Percentiles rank a stretch among this genome's conserved stretches.
Evolutionary conservation across 805 yeast genomes (phyloP).

Genomic region (Starmerella kuoi): DNA sequence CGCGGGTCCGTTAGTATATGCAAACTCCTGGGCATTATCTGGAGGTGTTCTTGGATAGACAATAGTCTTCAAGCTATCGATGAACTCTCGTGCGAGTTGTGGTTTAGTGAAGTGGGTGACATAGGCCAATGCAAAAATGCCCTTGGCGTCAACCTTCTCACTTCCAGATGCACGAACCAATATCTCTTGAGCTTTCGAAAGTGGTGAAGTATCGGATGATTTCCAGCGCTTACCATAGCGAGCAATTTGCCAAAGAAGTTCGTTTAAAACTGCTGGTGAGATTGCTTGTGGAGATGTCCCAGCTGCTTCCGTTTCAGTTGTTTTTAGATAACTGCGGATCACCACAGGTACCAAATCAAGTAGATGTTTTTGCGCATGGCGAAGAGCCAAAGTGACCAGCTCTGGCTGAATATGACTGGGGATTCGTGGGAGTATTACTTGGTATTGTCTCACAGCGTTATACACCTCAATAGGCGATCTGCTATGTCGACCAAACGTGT

Average conservation of each 20-base stretch:
- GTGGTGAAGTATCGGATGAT: conserved; percentile 13
- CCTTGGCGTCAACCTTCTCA: conserved; percentile 24
- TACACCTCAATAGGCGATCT: conserved; percentile 21
- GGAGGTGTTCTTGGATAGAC: conserved; percentile 8
- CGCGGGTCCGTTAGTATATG: conserved; percentile 13
- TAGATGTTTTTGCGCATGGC: conserved; percentile 18
- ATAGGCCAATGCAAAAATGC: conserved; percentile 25
- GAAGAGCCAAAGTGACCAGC: conserved; percentile 18
- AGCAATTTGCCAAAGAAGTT: conserved; percentile 25
- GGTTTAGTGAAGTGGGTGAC: conserved; percentile 14
- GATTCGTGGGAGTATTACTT: conserved; percentile 8
- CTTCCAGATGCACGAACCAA: conserved; percentile 20
- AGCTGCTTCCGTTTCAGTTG: conserved; percentile 4
- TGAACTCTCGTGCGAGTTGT: conserved; percentile 8
- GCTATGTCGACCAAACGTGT: conserved; percentile 22
- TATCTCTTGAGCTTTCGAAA: conserved; percentile 23
- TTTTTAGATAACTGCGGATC: conserved; percentile 19
- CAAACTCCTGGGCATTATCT: conserved; percentile 7
- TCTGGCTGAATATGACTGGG: conserved; percentile 19
- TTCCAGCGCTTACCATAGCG: conserved; percentile 24
- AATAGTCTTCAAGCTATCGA: conserved; percentile 4
- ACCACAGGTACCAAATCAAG: conserved; percentile 23
- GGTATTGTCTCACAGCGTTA: conserved; percentile 20
- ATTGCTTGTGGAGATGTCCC: neutral
- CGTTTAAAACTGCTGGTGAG: conserved; percentile 22